Evolutionary conservation across 495 filamentous ascomycete genomes (phyloP).

Genomic region (Choiromyces venosus): DNA sequence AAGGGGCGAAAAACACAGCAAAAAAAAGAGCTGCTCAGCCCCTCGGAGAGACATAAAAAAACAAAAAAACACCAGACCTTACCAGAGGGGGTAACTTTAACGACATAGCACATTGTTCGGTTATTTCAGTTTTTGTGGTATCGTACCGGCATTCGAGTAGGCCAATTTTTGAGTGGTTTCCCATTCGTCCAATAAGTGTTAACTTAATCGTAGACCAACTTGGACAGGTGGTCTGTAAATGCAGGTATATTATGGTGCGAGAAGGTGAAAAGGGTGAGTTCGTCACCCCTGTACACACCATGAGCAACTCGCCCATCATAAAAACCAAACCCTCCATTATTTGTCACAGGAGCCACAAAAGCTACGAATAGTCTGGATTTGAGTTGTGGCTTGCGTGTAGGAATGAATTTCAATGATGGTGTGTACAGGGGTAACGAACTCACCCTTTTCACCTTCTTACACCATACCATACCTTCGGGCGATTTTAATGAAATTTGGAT

Average conservation of each 20-base stretch:
- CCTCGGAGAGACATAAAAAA: too few relatives aligned
- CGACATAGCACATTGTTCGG: too few relatives aligned
- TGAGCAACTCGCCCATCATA: neutral
- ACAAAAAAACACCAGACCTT: too few relatives aligned
- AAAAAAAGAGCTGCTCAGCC: too few relatives aligned
- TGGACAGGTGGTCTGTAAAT: neutral
- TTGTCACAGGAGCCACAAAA: neutral
- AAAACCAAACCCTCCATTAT: too few relatives aligned
- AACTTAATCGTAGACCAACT: neutral
- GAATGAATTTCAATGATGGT: neutral
- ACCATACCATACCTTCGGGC: too few relatives aligned
- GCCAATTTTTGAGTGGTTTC: neutral
- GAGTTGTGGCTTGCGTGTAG: neutral
- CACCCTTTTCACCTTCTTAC: neutral
- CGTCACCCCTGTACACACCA: neutral
- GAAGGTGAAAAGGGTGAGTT: neutral
- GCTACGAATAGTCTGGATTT: neutral
- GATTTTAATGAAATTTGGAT: too few relatives aligned
- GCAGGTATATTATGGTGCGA: too few relatives aligned
- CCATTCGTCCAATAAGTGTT: neutral
- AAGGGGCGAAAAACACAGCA: too few relatives aligned
- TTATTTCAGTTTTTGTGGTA: too few relatives aligned
- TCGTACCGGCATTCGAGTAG: neutral
- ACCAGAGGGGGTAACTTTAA: too few relatives aligned
- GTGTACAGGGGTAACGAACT: neutral